Evolutionary conservation across 1,284 basidiomycete species (phyloP), one percentile per base, ranked within the genome.

Genomic region (Amylostereum chailletii): DNA sequence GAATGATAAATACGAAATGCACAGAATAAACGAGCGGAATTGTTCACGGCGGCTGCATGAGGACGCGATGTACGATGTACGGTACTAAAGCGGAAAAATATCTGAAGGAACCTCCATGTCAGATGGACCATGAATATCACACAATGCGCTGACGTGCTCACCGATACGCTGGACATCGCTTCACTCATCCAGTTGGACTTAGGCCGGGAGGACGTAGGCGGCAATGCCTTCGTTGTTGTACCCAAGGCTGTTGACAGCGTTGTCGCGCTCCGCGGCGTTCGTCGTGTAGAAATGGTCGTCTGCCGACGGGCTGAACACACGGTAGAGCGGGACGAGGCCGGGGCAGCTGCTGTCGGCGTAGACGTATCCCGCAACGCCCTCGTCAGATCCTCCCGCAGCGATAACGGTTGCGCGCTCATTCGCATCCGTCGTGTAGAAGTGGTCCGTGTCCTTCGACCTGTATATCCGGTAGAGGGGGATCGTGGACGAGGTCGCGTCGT

Each of bases 271-370:
- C 1, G 40, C 11, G 41, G 42, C 30, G 30, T 45, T 48, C 19
- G 55, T 53, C 29, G 56, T 53, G 51, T 54, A 58, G 51, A 56
- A 58, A 47, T 56, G 56, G 44, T 56, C 54, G 9, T 32, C 42
- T 5, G 34, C 11, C 6, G 27, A 11, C 4, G 38, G n/a, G 43
- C 46, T 50, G 51, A 36, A 55, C 34, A 45, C 37, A 11, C 53
- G 51, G 19, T 50, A 50, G 40, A 55, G 46, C 2, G 55, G 49
- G 33, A 55, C 50, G 27, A n/a, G 27, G n/a, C 27, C 10, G 5
- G 10, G 44, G 45, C 36, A 37, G 36, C 7, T 8, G 36, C n/a
- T 37, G 36, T 37, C 36, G 10, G 42, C 49, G 34, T 48, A 46
- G 11, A 55, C 54, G 36, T 52, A 55, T 7, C 44, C 52, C 9